Base-by-base conservation (phyloP, 2,329 filamentous ascomycete species). In the Dichotomopilus funicola region DNA sequence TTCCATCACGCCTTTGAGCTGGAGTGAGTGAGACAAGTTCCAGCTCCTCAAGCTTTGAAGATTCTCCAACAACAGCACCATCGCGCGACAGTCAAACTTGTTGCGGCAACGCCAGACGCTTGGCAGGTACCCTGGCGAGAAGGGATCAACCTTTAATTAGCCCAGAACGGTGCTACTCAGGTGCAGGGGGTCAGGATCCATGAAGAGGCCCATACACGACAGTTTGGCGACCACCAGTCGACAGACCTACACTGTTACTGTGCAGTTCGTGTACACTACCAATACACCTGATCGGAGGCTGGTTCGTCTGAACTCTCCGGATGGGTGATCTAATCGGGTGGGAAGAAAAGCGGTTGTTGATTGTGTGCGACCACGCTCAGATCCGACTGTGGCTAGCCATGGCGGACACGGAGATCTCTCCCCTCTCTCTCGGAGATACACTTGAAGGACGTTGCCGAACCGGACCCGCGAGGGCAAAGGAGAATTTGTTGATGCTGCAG, bases 121-220 rank as follows among this genome's bases (percentile, higher is more conserved):
- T 46, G 55, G 43, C 51, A 49, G 40, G 54, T 27, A 53, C 51
- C 54, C 53, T 37, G 57, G 47, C 13, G 43, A 45, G 45, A 52
- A 50, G 47, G 52, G 51, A 45, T 56, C 52, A 56, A 45, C 53
- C 46, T 55, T 62, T 64, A 62, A 62, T 64, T 65, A 62, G 38
- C 47, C 51, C 51, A 57, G 59, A 63, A 65, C 62, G 19, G 19
- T 27, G 19, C 19, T 3, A 27, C 19, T 27, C 19, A 60, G 58
- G 54, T 34, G 59, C 63, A 57, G 63, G 56, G 45, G 46, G 45
- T 41, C 45, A 46, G 49, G 35, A 27, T 43, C 49, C 46, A 36
- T 48, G 38, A 6, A 34, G 38, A n/a, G 49, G 43, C 38, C 33
- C 45, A 40, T 31, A 34, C 43, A 12, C 19, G 8, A 10, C 7